Percentiles rank a stretch among this genome's conserved stretches.
These are phyloP conservation scores for Tuber calosporum DNA, from an alignment of 495 filamentous ascomycete species.

Conservation along the genomic window DNA sequence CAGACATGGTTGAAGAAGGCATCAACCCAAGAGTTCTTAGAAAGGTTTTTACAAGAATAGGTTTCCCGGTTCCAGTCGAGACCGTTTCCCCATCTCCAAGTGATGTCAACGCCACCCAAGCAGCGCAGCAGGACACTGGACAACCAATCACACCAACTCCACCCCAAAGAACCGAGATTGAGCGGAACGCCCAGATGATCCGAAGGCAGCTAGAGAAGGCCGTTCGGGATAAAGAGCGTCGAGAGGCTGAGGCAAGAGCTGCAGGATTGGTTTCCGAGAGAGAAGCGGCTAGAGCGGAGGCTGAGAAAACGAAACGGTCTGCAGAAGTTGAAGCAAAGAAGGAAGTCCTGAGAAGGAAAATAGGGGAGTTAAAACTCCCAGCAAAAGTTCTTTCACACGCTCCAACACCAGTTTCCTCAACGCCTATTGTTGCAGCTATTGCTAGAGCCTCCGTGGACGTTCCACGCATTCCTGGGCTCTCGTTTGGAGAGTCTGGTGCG, in stretches of 20 bases:
- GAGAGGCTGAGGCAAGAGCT: constrained; percentile 39
- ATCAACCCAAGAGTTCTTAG: constrained; percentile 57
- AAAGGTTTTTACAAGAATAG: constrained; percentile 59
- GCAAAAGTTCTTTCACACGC: constrained; percentile 33
- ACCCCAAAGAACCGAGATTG: constrained; percentile 24
- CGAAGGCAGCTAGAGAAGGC: constrained; percentile 37
- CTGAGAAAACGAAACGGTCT: constrained; percentile 33
- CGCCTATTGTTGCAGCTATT: constrained; percentile 31
- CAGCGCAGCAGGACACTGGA: constrained; percentile 14
- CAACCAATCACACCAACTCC: neutral
- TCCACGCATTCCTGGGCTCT: constrained; percentile 35
- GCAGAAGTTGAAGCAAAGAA: constrained; percentile 49
- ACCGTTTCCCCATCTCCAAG: constrained; percentile 26
- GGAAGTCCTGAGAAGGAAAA: constrained; percentile 49
- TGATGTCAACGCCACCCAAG: constrained; percentile 32
- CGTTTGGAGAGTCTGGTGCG: constrained; percentile 28
- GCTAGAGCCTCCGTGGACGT: constrained; percentile 21
- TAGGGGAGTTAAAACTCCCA: constrained; percentile 39
- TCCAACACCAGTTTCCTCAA: constrained; percentile 38
- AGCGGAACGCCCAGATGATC: constrained; percentile 35
- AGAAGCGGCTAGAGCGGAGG: constrained; percentile 37
- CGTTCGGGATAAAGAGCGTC: constrained; percentile 35
- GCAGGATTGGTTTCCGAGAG: constrained; percentile 34
- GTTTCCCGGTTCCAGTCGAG: constrained; percentile 47
- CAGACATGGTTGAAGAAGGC: constrained; percentile 64